These are phyloP conservation scores for Hypholoma sublateritium DNA, from an alignment of 768 basidiomycete genomes.

Conservation along the genomic window DNA sequence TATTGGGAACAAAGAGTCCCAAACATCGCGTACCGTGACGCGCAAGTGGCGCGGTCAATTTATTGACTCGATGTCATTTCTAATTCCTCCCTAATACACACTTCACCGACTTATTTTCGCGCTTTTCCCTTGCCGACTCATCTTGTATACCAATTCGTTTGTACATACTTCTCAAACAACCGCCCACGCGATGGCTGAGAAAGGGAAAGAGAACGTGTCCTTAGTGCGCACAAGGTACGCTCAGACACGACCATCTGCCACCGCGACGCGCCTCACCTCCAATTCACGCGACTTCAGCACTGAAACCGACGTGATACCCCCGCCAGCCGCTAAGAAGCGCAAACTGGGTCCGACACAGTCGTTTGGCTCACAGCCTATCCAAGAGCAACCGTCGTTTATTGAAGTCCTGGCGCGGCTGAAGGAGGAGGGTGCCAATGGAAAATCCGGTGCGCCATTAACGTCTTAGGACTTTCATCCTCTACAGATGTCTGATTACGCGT, in stretches of 20 bases:
- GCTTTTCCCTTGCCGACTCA: too few species aligned
- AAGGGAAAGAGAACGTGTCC: conserved; percentile 29
- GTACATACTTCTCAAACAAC: background rate
- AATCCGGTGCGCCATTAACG: conserved; percentile 34
- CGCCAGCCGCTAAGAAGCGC: conserved; percentile 54
- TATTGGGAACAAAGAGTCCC: conserved; percentile 12
- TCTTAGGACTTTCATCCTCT: background rate
- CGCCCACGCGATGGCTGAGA: background rate
- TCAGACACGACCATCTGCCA: conserved; percentile 2
- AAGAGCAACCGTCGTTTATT: conserved; percentile 49
- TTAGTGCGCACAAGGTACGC: conserved; percentile 31
- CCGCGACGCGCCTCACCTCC: conserved; percentile 20
- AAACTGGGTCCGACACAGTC: conserved; percentile 43
- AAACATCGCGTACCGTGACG: conserved; percentile 17
- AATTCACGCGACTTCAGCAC: conserved; percentile 22
- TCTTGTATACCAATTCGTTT: background rate
- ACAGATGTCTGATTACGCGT: background rate
- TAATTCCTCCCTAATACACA: background rate
- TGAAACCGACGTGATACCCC: conserved; percentile 24
- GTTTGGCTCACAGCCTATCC: conserved; percentile 38
- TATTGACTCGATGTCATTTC: background rate
- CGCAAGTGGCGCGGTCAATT: background rate
- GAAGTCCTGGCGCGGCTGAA: conserved; percentile 65
- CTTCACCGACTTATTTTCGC: too few species aligned
- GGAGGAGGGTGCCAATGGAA: conserved; percentile 44